Conservation (phyloP, 1,284 basidiomycete species). For the Cutaneotrichosporon daszewskae region DNA sequence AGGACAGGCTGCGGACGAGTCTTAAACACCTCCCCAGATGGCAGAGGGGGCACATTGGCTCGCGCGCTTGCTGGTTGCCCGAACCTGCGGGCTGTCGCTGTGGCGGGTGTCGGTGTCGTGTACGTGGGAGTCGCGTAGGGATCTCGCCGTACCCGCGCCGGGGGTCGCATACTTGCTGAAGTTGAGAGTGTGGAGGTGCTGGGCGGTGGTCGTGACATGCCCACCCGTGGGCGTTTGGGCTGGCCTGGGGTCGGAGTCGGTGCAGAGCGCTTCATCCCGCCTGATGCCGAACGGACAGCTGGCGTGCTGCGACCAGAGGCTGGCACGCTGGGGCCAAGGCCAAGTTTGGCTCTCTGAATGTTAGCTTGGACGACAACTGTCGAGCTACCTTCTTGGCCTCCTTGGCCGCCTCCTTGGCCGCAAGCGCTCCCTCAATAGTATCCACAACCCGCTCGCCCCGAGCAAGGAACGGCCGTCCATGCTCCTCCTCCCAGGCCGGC, state of each 20-base stretch:
- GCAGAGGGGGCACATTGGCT: slow-evolving; percentile 1
- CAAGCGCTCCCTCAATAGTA: slow-evolving; percentile 64
- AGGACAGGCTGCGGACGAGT: neutral
- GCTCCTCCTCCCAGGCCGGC: slow-evolving; percentile 80
- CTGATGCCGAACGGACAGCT: slow-evolving; percentile 2
- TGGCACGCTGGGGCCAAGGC: slow-evolving; percentile 15
- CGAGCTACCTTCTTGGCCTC: slow-evolving; percentile 60
- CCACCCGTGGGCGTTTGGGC: slow-evolving; percentile 14
- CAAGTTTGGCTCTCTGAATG: slow-evolving; percentile 24
- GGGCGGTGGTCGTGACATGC: neutral
- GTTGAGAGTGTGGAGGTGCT: neutral
- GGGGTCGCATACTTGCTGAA: neutral
- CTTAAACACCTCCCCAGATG: slow-evolving; percentile 2
- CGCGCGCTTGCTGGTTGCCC: slow-evolving; percentile 8
- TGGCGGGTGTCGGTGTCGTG: slow-evolving; percentile 3
- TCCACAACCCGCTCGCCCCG: slow-evolving; percentile 78
- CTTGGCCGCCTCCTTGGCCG: slow-evolving; percentile 60
- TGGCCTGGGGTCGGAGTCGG: slow-evolving; percentile 29
- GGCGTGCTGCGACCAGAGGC: slow-evolving; percentile 20
- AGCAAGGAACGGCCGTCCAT: slow-evolving; percentile 72
- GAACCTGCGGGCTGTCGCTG: neutral
- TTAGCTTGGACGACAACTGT: neutral
- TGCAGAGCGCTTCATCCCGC: slow-evolving; percentile 27
- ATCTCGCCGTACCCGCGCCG: neutral
- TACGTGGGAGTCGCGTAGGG: slow-evolving; percentile 3